Evolutionary conservation across 768 basidiomycete genomes (phyloP).

Genomic region (Amanita brunnescens): DNA sequence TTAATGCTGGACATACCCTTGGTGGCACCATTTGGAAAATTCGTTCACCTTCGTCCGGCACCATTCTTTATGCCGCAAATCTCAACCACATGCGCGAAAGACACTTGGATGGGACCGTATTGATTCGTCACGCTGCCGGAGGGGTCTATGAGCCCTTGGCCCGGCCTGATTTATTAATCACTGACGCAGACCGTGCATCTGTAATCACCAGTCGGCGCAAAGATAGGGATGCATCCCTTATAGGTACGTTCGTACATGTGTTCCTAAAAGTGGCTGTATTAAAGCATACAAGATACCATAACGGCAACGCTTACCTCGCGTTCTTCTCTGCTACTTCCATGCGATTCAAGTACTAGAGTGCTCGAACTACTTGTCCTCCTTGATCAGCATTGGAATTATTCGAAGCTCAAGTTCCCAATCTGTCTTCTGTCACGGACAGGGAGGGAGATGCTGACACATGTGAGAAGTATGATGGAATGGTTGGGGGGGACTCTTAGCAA

Average conservation of each 20-base stretch:
- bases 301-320: slow-evolving; percentile 75
- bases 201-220: slow-evolving; percentile 82
- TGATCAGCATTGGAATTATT: slow-evolving; percentile 96
- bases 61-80: slow-evolving; percentile 89
- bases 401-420: slow-evolving; percentile 75
- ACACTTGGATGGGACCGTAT: slow-evolving; percentile 89
- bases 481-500: slow-evolving; percentile 92
- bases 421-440: slow-evolving; percentile 90
- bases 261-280: neutral
- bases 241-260: slow-evolving; percentile 42
- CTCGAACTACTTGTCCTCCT: slow-evolving; percentile 92
- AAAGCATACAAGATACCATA: slow-evolving; percentile 58
- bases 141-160: slow-evolving; percentile 81
- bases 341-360: slow-evolving; percentile 90
- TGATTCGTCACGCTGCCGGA: slow-evolving; percentile 65
- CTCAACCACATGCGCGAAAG: slow-evolving; percentile 96
- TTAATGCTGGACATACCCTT: slow-evolving; percentile 89
- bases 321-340: slow-evolving; percentile 82
- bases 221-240: slow-evolving; percentile 82
- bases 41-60: slow-evolving; percentile 93
- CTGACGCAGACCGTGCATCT: slow-evolving; percentile 79
- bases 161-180: slow-evolving; percentile 88
- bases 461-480: slow-evolving; percentile 98
- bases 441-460: slow-evolving; percentile 88
- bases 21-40: slow-evolving; percentile 99